Evolutionary conservation across 257 asterid genomes (phyloP), one percentile per base, ranked within the genome.

Genomic region (Nicotiana undulata): DNA sequence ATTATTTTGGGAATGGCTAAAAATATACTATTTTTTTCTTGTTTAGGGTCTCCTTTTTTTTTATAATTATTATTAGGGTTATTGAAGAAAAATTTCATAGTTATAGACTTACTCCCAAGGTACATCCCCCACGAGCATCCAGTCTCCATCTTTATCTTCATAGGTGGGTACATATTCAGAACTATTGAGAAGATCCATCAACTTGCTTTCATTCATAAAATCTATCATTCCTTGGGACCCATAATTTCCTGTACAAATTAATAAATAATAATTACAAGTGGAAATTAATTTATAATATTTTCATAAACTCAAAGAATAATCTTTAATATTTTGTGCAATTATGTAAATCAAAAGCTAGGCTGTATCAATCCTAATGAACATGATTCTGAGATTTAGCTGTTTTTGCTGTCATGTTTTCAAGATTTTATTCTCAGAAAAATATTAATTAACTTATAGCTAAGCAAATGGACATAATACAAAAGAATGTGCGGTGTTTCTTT

Each of bases 61-160:
- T 58, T 0, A 29, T 51, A n/a, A n/a, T 81, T 5, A 10, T 0
- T 10, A 10, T 5, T 22, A 3, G 9, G 66, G 76, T 75, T 65
- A 60, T 79, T 31, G 40, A 12, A 55, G 22, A 26, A 12, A 80
- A 28, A 11, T 11, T 26, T 31, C 16, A 24, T 52, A 16, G 66
- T 55, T 15, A 31, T 22, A 44, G n/a, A 83, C 90, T 79, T 86
- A 88, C 91, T 83, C 91, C 91, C 91, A 88, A 18, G 90, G 91
- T 16, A 88, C 91, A 82, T 88, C 91, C 55, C 91, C 91, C 76
- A 88, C 90, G 24, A 88, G 90, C 91, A 88, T 88, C 91, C 91
- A 88, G 22, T 88, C 90, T n/a, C 91, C 90, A 86, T 88, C 91
- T 86, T 88, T 88, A 88, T 88, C 91, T 75, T 88, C 91, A 83